Conservation (phyloP, 2,329 filamentous ascomycete species). For the Fusarium nematophilum region DNA sequence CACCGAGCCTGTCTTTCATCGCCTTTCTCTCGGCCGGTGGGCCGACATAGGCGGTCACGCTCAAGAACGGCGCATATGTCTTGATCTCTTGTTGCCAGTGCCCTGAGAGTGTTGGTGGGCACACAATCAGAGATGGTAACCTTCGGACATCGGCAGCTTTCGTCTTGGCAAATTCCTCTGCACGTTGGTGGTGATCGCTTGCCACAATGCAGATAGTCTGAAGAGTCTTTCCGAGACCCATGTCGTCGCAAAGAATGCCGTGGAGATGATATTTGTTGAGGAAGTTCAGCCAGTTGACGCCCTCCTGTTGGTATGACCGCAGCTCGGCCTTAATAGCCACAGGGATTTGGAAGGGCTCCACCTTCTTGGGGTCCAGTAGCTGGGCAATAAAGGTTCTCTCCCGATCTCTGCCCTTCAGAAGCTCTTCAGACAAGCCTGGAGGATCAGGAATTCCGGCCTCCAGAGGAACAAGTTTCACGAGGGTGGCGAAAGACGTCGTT, state of each 20-base stretch:
- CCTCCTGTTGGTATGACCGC: slow-evolving; percentile 97
- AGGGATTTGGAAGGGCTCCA: slow-evolving; percentile 92
- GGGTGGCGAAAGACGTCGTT: slow-evolving; percentile 94
- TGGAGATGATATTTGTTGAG: slow-evolving; percentile 98
- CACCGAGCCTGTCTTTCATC: slow-evolving; percentile 74
- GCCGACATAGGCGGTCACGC: slow-evolving; percentile 90
- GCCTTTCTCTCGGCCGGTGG: slow-evolving; percentile 82
- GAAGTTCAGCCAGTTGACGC: slow-evolving; percentile 98
- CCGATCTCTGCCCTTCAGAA: slow-evolving; percentile 89
- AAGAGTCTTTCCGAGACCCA: slow-evolving; percentile 97
- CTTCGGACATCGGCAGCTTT: slow-evolving; percentile 80
- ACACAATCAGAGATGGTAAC: slow-evolving; percentile 93
- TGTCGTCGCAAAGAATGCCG: slow-evolving; percentile 98
- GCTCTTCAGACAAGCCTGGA: slow-evolving; percentile 87
- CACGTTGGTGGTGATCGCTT: slow-evolving; percentile 94
- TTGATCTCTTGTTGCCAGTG: slow-evolving; percentile 99
- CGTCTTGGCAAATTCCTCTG: slow-evolving; percentile 89
- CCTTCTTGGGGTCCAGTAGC: slow-evolving; percentile 95
- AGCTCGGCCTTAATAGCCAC: slow-evolving; percentile 97
- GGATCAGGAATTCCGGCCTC: slow-evolving; percentile 98
- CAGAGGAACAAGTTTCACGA: slow-evolving; percentile 96
- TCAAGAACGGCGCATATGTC: slow-evolving; percentile 94
- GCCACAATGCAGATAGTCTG: slow-evolving; percentile 98
- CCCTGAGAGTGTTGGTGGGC: slow-evolving; percentile 93
- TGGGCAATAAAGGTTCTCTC: slow-evolving; percentile 97